Evolutionary conservation across 2,329 filamentous ascomycete species (phyloP), one percentile per base, ranked within the genome.

Genomic region (Onygenales sp.): DNA sequence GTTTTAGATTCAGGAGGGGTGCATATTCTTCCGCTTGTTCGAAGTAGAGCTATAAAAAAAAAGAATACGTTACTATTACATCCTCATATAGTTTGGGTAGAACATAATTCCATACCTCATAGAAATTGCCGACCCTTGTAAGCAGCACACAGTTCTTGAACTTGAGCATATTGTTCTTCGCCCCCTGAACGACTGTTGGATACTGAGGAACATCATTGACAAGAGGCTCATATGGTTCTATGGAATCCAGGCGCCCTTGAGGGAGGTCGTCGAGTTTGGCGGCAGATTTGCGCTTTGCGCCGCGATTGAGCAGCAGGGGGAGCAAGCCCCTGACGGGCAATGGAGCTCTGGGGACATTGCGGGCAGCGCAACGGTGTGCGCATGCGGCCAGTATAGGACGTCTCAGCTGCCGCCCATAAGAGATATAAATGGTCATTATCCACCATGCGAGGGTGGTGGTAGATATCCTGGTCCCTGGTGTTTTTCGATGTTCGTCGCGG

Each of bases 81-180:
- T 42, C 39, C 14, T n/a, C 5, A 32, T 11, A 35, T 8, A 51
- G 8, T 13, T 49, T 17, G 41, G 7, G 4, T n/a, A 27, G 41
- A n/a, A n/a, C 35, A 27, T 42, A 27, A 27, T 50, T 63, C 6
- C 47, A 44, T 69, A 78, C 77, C 72, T 98, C 93, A 71, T 97
- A 98, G 72, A 98, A 98, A 56, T 91, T 86, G 53, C 93, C 93
- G 32, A 98, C 90, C 54, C 92, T 83, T 3, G 93, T 98, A 55
- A 98, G 74, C 7, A 98, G 70, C 41, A 98, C 87, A 70, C 92
- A 97, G 63, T 94, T 89, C 63, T 84, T 82, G 72, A 95, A 96
- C 63, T 86, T 90, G 60, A 83, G 79, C 85, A 97, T 95, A 71
- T 95, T 94, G 60, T 84, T 88, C 54, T 83, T 82, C 32, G 89